Evolutionary conservation across 805 yeast species (phyloP), one percentile per base, ranked within the genome.

Genomic region (Metschnikowia sp.): DNA sequence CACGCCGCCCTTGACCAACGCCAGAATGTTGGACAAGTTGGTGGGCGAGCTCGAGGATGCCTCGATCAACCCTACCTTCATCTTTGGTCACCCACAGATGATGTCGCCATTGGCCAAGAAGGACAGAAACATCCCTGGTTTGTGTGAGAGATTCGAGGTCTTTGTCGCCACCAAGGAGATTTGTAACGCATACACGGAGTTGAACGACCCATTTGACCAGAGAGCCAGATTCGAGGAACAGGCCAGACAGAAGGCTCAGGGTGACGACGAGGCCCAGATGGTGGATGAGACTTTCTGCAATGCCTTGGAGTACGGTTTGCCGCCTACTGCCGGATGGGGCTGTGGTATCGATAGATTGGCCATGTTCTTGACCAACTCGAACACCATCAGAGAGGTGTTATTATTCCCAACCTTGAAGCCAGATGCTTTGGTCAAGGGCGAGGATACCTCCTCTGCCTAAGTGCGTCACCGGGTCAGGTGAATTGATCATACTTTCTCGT

Each of bases 291-390:
- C 88, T 55, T 92, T 92, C 91, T 86, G 96, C 78, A 88, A 91
- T 62, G 97, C 99, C 58, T 81, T 92, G 64, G 99, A 92, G 77
- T 92, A 89, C 71, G 99, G 98, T 73, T 81, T 92, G 64, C 99
- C 99, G 51, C 99, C 99, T 63, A 94, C 98, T 60, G 98, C 96
- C 70, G 99, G 99, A 60, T 92, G 98, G 98, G 99, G 99, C 61
- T 86, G 96, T 75, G 99, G 99, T 81, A 91, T 92, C 59, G 99
- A 92, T 75, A 86, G 99, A 79, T 69, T 92, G 65, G 90, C 97
- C 65, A 92, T 92, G 99, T 94, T 94, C 78, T 82, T 94, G 76
- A 94, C 98, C 53, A 83, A 94, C 73, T 88, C 96, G 49, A 87
- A 90, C 78, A 88, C 97, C 59, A 92, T 92, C 65, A 89, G 97